These are phyloP conservation scores for Neoarthrinium moseri DNA, from an alignment of 2,329 filamentous ascomycete species.

Conservation along the genomic window DNA sequence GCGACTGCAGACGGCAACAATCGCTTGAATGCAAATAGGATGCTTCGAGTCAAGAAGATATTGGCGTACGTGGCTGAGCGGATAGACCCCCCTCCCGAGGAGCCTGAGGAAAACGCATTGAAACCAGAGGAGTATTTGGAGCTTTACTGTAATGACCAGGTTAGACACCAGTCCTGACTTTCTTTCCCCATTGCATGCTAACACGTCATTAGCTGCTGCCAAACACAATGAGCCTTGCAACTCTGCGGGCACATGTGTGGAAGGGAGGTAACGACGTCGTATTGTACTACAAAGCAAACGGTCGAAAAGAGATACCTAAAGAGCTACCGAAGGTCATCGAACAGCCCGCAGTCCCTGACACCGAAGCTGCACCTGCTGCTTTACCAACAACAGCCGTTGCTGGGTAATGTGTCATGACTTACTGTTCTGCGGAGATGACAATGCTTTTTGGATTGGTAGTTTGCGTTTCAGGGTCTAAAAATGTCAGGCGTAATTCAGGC, in stretches of 20 bases:
- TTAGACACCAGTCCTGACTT: constrained; percentile 43
- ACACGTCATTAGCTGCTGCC: constrained; percentile 57
- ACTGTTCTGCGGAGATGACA: too few species aligned
- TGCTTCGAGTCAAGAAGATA: constrained; percentile 95
- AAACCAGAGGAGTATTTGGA: constrained; percentile 92
- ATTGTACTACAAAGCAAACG: constrained; percentile 88
- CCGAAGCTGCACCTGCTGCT: neutral
- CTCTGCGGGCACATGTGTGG: constrained; percentile 89
- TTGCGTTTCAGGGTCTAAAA: too few species aligned
- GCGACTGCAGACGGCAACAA: constrained; percentile 78
- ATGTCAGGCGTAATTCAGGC: too few species aligned
- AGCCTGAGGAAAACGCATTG: constrained; percentile 58
- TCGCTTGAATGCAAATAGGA: constrained; percentile 91
- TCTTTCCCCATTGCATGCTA: too few species aligned
- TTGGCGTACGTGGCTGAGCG: constrained; percentile 88
- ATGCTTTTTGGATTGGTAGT: too few species aligned
- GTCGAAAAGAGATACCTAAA: constrained; percentile 63
- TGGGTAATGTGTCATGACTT: neutral
- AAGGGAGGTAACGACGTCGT: constrained; percentile 91
- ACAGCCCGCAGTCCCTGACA: neutral
- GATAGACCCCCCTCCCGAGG: constrained; percentile 70
- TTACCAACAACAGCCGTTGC: neutral
- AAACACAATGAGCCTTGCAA: constrained; percentile 88
- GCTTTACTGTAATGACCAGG: constrained; percentile 90
- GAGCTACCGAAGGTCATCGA: constrained; percentile 22